phyloP scores from a whole-genome alignment of 169 alveolate species.

The Theileria annulata region DNA sequence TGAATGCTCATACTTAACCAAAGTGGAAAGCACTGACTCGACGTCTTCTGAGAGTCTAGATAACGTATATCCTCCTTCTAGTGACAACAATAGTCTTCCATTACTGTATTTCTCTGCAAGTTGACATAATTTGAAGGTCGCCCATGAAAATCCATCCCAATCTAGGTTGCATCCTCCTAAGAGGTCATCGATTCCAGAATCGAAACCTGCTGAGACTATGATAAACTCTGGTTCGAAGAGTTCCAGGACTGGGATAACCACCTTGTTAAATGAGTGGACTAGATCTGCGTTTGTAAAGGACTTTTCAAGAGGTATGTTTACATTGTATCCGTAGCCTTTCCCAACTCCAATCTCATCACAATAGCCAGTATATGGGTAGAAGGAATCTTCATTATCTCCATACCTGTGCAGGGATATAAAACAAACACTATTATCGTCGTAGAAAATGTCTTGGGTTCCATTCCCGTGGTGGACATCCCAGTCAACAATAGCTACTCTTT shows the following conservation, averaged over 20 bases:
- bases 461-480: conserved; percentile 96
- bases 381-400: conserved; percentile 70
- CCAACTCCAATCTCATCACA: conserved; percentile 64
- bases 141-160: conserved; percentile 88
- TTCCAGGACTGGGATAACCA: conserved; percentile 85
- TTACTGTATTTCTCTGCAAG: conserved; percentile 86
- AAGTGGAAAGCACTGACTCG: conserved; percentile 54
- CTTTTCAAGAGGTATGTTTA: conserved; percentile 71
- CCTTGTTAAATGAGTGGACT: conserved; percentile 58
- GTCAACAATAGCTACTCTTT: conserved; percentile 90
- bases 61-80: conserved; percentile 92
- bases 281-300: conserved; percentile 70
- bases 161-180: conserved; percentile 80
- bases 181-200: conserved; percentile 85
- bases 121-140: conserved; percentile 82
- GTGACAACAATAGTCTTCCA: conserved; percentile 87
- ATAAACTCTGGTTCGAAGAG: conserved; percentile 91
- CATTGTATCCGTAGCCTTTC: conserved; percentile 50
- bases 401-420: conserved; percentile 72
- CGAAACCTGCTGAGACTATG: conserved; percentile 93
- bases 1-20: conserved; percentile 47
- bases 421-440: conserved; percentile 61
- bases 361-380: conserved; percentile 88
- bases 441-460: conserved; percentile 92
- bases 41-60: conserved; percentile 58